Percentiles rank a stretch among this genome's conserved stretches.
These are phyloP conservation scores for Bryoerythrophyllum caledonicum DNA, from an alignment of 225 moss, liverwort and hornwort genomes.

Conservation along the genomic window DNA sequence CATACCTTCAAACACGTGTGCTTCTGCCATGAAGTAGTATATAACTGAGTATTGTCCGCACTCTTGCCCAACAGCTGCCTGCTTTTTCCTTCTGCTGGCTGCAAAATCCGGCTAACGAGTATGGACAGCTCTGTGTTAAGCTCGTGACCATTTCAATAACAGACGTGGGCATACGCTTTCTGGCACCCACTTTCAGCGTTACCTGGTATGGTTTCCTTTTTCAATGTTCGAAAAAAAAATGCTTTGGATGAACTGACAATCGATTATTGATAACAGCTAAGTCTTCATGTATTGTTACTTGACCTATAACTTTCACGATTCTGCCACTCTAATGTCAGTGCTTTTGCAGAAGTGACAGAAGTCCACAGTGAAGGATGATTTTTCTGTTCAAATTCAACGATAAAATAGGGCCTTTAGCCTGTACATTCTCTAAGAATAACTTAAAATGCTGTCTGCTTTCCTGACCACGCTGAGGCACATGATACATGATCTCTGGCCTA, in stretches of 20 bases:
- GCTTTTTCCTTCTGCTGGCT: background rate
- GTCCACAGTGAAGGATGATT: background rate
- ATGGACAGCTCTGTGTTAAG: background rate
- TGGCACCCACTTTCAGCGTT: background rate
- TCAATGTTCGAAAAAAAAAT: no score
- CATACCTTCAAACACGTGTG: constrained; percentile 68
- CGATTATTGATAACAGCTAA: background rate
- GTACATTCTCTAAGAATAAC: constrained; percentile 32
- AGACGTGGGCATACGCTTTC: background rate
- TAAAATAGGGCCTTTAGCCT: constrained; percentile 1
- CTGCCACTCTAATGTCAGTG: background rate
- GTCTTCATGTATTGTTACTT: no score
- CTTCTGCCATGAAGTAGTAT: constrained; percentile 37
- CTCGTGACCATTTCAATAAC: background rate
- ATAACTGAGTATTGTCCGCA: background rate
- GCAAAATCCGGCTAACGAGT: background rate
- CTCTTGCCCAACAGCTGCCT: constrained; percentile 16
- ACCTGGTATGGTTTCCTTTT: background rate
- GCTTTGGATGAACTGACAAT: background rate
- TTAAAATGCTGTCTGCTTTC: constrained; percentile 21
- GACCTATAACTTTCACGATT: background rate
- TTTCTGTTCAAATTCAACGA: constrained; percentile 3
- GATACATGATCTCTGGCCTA: constrained; percentile 17
- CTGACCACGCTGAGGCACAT: constrained; percentile 1
- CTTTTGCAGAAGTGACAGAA: background rate